Conservation (phyloP, 805 yeast species). For the Saturnispora sekii region DNA sequence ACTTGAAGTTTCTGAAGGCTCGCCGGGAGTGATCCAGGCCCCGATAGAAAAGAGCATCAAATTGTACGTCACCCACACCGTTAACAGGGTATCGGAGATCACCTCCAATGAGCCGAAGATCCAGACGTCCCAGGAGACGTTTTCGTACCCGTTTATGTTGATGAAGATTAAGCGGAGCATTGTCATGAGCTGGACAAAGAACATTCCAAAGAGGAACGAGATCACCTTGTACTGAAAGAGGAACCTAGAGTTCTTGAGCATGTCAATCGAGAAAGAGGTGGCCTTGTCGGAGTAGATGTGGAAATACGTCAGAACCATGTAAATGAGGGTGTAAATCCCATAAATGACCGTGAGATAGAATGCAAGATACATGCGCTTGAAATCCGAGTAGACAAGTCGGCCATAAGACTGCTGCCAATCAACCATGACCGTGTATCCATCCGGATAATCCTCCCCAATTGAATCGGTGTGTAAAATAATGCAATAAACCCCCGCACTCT, state of each 20-base stretch:
- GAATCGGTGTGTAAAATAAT: slow-evolving; percentile 16
- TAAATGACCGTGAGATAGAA: slow-evolving; percentile 18
- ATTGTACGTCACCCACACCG: slow-evolving; percentile 27
- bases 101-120: slow-evolving; percentile 17
- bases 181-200: slow-evolving; percentile 15
- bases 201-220: slow-evolving; percentile 14
- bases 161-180: slow-evolving; percentile 13
- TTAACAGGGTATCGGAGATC: slow-evolving; percentile 17
- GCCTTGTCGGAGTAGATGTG: slow-evolving; percentile 13
- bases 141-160: slow-evolving; percentile 23
- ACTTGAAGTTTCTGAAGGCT: slow-evolving; percentile 2
- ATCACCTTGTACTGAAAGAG: slow-evolving; percentile 22
- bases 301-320: slow-evolving; percentile 13
- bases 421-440: background rate
- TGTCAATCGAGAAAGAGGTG: slow-evolving; percentile 15
- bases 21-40: slow-evolving; percentile 7
- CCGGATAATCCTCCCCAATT: slow-evolving; percentile 10
- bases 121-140: slow-evolving; percentile 15
- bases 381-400: slow-evolving; percentile 22
- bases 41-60: slow-evolving; percentile 25
- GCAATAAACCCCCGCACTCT: slow-evolving; percentile 21
- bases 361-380: slow-evolving; percentile 18
- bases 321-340: slow-evolving; percentile 10
- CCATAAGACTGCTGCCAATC: slow-evolving; percentile 29
- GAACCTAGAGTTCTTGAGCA: slow-evolving; percentile 15